Evolutionary conservation across 331 rosid genomes (phyloP).

Genomic region (Malus hybrid): DNA sequence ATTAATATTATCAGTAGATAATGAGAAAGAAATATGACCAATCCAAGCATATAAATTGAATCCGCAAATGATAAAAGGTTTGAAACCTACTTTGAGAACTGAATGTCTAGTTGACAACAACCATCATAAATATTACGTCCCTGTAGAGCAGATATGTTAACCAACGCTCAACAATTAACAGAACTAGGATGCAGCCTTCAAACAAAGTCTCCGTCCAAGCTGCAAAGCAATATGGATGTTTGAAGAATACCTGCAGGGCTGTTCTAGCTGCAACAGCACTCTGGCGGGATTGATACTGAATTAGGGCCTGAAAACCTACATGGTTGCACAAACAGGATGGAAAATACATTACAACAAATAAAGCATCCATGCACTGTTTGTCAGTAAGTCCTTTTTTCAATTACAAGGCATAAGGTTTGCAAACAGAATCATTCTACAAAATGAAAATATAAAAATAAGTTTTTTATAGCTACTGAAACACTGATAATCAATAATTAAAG

Average conservation of each 20-base stretch:
- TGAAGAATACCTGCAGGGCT: slow-evolving; percentile 62
- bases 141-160: slow-evolving; percentile 29
- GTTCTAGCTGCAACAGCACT: slow-evolving; percentile 73
- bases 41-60: not conserved
- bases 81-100: slow-evolving; percentile 81
- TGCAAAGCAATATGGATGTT: not conserved
- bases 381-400: not conserved
- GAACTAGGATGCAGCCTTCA: slow-evolving; percentile 10
- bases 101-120: slow-evolving; percentile 94
- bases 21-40: not conserved
- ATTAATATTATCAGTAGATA: slow-evolving; percentile 11
- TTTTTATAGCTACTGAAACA: not conserved
- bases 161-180: slow-evolving; percentile 9
- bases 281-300: slow-evolving; percentile 72
- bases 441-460: not conserved
- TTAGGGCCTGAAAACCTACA: slow-evolving; percentile 90
- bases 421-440: not conserved
- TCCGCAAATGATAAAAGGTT: slow-evolving; percentile 1
- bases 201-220: slow-evolving; percentile 8
- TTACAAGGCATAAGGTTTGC: not conserved
- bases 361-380: slow-evolving; percentile 10
- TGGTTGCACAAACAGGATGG: slow-evolving; percentile 19
- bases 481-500: not conserved
- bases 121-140: slow-evolving; percentile 96
- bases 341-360: slow-evolving; percentile 17